Conservation (phyloP, 768 basidiomycete species). For the Lentinula sp. region DNA sequence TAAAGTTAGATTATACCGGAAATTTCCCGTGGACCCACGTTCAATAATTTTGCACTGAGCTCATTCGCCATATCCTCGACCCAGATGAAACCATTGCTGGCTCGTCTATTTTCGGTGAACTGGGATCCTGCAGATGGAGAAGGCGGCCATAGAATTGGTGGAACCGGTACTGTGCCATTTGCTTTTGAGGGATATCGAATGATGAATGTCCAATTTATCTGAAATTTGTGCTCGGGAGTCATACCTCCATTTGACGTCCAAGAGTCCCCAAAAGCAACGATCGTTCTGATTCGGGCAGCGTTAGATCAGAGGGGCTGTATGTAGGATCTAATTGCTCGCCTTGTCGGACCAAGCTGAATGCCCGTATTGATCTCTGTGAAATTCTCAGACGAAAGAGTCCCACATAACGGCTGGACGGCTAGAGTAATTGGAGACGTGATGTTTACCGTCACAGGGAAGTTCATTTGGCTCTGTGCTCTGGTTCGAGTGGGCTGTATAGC, state of each 20-base stretch:
- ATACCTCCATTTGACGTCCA: constrained; percentile 24
- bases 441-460: constrained; percentile 20
- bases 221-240: not conserved
- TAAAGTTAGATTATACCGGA: not conserved
- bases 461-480: not conserved
- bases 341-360: constrained; percentile 17
- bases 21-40: constrained; percentile 12
- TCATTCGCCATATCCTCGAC: constrained; percentile 22
- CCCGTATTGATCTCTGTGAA: constrained; percentile 22
- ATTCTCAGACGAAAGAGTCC: constrained; percentile 15
- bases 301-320: not conserved
- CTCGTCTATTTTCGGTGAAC: constrained; percentile 20
- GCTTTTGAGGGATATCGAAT: constrained; percentile 10
- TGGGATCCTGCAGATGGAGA: constrained; percentile 24
- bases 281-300: constrained; percentile 10
- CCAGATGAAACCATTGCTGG: constrained; percentile 26
- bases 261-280: constrained; percentile 25
- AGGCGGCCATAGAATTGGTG: constrained; percentile 24
- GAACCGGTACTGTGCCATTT: constrained; percentile 24
- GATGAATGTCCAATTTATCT: too few relatives aligned
- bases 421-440: constrained; percentile 19
- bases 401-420: constrained; percentile 20
- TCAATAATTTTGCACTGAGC: constrained; percentile 22
- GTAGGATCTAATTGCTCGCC: constrained; percentile 6
- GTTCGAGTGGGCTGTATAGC: not conserved